Evolutionary conservation across 2,329 filamentous ascomycete genomes (phyloP).

Genomic region (Lachnellula hyalina): DNA sequence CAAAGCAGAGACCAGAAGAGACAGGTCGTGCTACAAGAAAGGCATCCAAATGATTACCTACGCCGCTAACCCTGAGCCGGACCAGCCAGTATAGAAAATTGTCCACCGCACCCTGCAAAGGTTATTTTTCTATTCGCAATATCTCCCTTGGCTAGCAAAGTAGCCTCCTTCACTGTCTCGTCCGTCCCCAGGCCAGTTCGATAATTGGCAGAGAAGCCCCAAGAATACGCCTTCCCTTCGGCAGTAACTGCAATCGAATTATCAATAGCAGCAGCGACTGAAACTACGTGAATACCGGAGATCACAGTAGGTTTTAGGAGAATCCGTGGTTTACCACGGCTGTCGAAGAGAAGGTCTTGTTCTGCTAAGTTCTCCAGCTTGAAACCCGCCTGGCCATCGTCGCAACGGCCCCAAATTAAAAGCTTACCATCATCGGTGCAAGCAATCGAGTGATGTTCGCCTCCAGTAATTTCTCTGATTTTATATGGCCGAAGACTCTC

Average conservation of each 20-base stretch:
- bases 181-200: conserved; percentile 72
- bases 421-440: conserved; percentile 52
- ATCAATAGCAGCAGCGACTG: conserved; percentile 63
- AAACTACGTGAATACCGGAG: conserved; percentile 37
- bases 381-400: conserved; percentile 51
- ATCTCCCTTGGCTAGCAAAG: conserved; percentile 76
- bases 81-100: conserved; percentile 66
- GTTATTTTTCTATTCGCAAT: conserved; percentile 68
- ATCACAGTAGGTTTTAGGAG: conserved; percentile 58
- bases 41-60: too few relatives aligned
- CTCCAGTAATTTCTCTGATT: conserved; percentile 63
- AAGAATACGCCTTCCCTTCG: conserved; percentile 67
- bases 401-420: conserved; percentile 55
- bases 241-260: conserved; percentile 66
- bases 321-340: conserved; percentile 60
- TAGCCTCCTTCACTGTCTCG: conserved; percentile 73
- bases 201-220: conserved; percentile 77
- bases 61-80: neutral
- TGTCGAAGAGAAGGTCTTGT: conserved; percentile 58
- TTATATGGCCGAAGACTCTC: conserved; percentile 55
- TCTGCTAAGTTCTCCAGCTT: conserved; percentile 49
- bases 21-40: too few relatives aligned
- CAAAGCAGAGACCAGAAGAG: too few relatives aligned
- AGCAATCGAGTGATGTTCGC: conserved; percentile 69
- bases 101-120: conserved; percentile 76